Base-by-base conservation (phyloP, 257 asterid species). In the Solanum chilense region DNA sequence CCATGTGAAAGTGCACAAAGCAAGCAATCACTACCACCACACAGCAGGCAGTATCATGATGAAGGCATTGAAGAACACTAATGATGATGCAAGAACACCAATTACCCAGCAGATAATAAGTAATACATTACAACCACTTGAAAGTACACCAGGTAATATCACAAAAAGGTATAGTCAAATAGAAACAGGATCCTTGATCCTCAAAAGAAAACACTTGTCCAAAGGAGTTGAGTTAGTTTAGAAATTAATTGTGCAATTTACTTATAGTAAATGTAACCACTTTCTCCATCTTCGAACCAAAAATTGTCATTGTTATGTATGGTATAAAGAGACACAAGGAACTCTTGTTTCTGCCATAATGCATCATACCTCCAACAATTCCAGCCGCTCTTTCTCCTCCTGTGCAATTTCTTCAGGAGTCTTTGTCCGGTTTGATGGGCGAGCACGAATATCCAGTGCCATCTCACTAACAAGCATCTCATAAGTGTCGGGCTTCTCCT, bases 341-440 rank as follows among this genome's bases (percentile, higher is more conserved):
- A 25, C 29, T 45, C 9, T 15, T 45, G 84, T 44, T 45, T 78
- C 42, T 45, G 62, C 45, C 44, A 20, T 70, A 85, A 29, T 66
- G 27, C 37, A 88, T 74, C 16, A 25, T 91, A 97, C 99, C 99
- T 97, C 99, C 93, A 97, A 90, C 75, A 84, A 37, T 91, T 97
- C 99, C 66, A 97, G 90, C 39, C 92, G 98, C 89, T 95, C 99
- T 93, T 95, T 97, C 94, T 97, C 99, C 88, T 93, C 99, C 89
- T 95, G 98, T 7, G 98, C 99, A 85, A 95, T 88, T 89, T 97
- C 99, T 92, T 97, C 99, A 62, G 97, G 95, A 62, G 98, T 88
- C 93, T 96, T 97, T 81, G 97, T 93, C 86, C 98, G 91, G 90
- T 96, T 95, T 18, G 99, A 94, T 88, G 99, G 97, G 82, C 95